These are phyloP conservation scores for Ambrosiella beaveri DNA, from an alignment of 2,329 filamentous ascomycete species.

Conservation along the genomic window DNA sequence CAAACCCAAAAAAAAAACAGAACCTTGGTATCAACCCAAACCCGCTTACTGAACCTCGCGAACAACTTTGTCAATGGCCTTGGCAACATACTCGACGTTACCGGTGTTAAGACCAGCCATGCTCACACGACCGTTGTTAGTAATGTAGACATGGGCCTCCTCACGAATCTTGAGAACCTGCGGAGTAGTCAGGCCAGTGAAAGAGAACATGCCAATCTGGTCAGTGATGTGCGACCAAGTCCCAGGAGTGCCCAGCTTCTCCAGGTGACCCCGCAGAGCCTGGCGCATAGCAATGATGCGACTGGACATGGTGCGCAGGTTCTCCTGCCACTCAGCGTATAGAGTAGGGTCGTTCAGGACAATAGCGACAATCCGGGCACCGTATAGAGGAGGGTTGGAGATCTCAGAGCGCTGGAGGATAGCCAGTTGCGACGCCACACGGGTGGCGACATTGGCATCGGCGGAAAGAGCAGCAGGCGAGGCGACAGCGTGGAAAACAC, in stretches of 20 bases:
- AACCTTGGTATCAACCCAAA: not conserved
- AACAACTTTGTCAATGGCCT: conserved; percentile 75
- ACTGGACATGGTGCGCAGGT: conserved; percentile 84
- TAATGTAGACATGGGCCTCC: conserved; percentile 71
- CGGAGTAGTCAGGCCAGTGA: conserved; percentile 59
- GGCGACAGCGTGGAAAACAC: conserved; percentile 88
- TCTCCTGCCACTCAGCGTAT: conserved; percentile 82
- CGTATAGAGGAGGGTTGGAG: conserved; percentile 89
- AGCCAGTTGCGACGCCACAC: conserved; percentile 75
- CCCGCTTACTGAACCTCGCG: conserved; percentile 23
- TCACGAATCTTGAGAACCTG: conserved; percentile 56
- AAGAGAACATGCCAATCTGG: conserved; percentile 99
- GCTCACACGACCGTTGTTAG: conserved; percentile 93
- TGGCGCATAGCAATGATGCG: conserved; percentile 87
- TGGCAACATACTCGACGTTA: conserved; percentile 86
- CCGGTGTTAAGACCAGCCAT: conserved; percentile 93
- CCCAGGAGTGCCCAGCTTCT: conserved; percentile 70
- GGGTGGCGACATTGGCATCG: conserved; percentile 41
- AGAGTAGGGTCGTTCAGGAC: conserved; percentile 69
- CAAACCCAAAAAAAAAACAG: not conserved
- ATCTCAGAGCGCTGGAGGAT: conserved; percentile 96
- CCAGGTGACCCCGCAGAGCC: conserved; percentile 59
- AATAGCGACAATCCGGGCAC: conserved; percentile 69
- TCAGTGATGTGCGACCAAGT: conserved; percentile 95
- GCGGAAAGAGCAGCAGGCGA: conserved; percentile 34